phyloP scores from a whole-genome alignment of 2,329 filamentous ascomycete species.

The Botryotinia convoluta region DNA sequence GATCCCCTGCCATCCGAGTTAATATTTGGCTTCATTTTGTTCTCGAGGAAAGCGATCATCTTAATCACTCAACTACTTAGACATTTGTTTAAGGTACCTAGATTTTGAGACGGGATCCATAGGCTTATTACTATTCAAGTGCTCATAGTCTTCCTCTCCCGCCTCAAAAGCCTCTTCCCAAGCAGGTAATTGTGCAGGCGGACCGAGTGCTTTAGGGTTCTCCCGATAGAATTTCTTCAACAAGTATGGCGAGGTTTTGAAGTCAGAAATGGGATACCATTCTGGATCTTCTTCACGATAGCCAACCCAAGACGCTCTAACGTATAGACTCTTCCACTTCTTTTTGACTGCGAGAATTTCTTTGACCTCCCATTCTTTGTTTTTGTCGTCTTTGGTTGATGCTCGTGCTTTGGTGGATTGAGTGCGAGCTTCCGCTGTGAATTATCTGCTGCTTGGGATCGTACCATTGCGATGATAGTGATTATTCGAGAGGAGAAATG shows the following conservation, averaged over 20 bases:
- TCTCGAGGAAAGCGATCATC: too few species aligned
- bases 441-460: not conserved
- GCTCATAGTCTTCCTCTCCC: conserved; percentile 1
- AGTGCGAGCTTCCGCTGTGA: not conserved
- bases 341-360: not conserved
- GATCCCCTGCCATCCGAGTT: not conserved
- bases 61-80: not conserved
- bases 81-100: not conserved
- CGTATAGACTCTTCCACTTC: not conserved
- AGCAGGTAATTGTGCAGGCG: not conserved
- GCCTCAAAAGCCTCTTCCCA: not conserved
- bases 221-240: not conserved
- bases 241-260: not conserved
- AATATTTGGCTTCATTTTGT: not conserved
- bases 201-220: not conserved
- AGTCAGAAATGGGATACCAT: not conserved
- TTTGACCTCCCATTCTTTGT: conserved; percentile 4
- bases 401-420: not conserved
- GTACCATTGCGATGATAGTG: not conserved
- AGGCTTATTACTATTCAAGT: not conserved
- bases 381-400: not conserved
- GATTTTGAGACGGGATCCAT: not conserved
- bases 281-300: not conserved
- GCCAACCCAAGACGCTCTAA: not conserved
- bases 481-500: too few species aligned